Base-by-base conservation (phyloP, 1,139 yeast species). In the Yarrowia galli region DNA sequence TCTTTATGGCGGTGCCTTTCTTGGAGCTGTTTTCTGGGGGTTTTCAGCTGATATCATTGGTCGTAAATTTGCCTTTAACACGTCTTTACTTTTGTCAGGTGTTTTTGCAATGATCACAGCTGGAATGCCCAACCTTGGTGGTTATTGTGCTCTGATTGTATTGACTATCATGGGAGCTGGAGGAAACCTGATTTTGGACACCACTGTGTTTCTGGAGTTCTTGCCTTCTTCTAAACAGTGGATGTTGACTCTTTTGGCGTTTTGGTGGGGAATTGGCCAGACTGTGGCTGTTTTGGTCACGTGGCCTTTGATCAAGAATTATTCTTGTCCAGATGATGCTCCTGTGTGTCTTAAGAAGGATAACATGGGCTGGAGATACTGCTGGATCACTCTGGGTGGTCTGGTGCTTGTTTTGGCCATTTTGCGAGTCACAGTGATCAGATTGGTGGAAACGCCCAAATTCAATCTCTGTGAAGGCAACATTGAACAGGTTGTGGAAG, bases 241-340 rank as follows among this genome's bases (percentile, higher is more conserved):
- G 80, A 75, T 86, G 69, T 80, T 84, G 65, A 84, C 88, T 0
- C 78, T 84, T 43, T 79, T 86, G 78, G 88, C 89, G 13, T 76
- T 80, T 23, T 85, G 84, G 78, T 86, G 89, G 89, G 88, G 87
- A 67, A 77, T 86, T 67, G 89, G 89, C 40, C 88, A 85, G 75
- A 83, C 87, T 0, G 77, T 86, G 48, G 85, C 87, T 10, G 80
- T 80, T 22, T 77, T 85, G 22, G 72, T 85, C 38, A 83, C 87
- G 2, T 86, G 87, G 85, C 87, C 85, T 0, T 83, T 85, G 66
- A 76, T 86, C 67, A 82, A 87, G 35, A 80, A 81, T 67, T 77
- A 78, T 69, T 79, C 85, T 12, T 86, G 89, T 76, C 74, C 74
- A 1, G 72, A 74, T n/a, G 77, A 75, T 18, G 80, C 72, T 7